Evolutionary conservation across 139 green algal species (phyloP).

Genomic region (Nannochloris sp.): DNA sequence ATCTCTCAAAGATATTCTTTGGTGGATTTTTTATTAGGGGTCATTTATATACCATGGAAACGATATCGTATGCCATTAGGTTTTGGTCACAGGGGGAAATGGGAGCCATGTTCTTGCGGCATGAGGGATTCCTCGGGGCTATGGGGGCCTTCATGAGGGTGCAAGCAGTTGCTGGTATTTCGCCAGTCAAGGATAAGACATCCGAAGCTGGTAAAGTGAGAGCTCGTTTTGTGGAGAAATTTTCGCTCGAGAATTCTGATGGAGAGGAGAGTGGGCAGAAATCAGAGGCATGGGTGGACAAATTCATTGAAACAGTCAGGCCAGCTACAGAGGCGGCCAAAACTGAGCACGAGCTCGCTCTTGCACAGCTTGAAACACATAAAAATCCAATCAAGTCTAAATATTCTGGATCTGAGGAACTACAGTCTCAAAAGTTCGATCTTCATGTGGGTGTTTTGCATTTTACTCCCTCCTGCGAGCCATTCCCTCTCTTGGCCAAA

Average conservation of each 20-base stretch:
- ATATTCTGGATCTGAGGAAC: neutral
- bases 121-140: slow-evolving; percentile 93
- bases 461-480: slow-evolving; percentile 66
- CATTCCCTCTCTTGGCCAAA: slow-evolving; percentile 85
- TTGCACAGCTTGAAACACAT: slow-evolving; percentile 3
- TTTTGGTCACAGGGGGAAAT: slow-evolving; percentile 97
- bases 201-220: slow-evolving; percentile 35
- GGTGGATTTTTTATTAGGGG: slow-evolving; percentile 98
- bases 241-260: slow-evolving; percentile 78
- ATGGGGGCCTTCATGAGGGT: slow-evolving; percentile 93
- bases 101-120: slow-evolving; percentile 91
- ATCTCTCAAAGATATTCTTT: slow-evolving; percentile 87
- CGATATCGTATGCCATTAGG: slow-evolving; percentile 93
- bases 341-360: slow-evolving; percentile 23
- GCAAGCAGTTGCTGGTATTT: slow-evolving; percentile 41
- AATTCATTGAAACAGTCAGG: slow-evolving; percentile 65
- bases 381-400: neutral
- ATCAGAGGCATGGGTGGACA: slow-evolving; percentile 84
- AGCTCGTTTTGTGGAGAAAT: slow-evolving; percentile 82
- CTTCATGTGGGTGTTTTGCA: slow-evolving; percentile 93
- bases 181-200: neutral
- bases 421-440: slow-evolving; percentile 18
- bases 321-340: slow-evolving; percentile 22
- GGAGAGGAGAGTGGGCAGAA: slow-evolving; percentile 60
- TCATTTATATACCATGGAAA: slow-evolving; percentile 99